phyloP scores from a whole-genome alignment of 2,329 filamentous ascomycete species.

The Beauveria medogensis region DNA sequence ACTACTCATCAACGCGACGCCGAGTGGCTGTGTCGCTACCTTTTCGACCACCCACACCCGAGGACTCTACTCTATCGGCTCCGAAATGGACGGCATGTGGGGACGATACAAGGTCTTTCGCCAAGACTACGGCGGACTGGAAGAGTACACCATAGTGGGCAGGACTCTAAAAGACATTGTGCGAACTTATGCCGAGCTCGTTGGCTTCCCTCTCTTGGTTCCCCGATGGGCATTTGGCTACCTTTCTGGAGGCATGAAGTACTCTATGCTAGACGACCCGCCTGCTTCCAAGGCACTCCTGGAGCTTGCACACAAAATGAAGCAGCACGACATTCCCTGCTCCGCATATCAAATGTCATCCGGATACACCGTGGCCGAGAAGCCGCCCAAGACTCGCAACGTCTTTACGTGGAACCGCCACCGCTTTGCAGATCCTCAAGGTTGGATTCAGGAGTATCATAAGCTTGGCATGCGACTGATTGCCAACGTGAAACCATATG shows the following conservation, averaged over 20 bases:
- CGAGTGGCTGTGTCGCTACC: conserved; percentile 54
- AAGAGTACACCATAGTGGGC: conserved; percentile 62
- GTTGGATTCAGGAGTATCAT: conserved; percentile 55
- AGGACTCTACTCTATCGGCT: conserved; percentile 58
- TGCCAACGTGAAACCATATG: conserved; percentile 67
- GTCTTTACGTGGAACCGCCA: conserved; percentile 66
- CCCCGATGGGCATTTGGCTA: conserved; percentile 69
- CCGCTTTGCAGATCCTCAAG: conserved; percentile 60
- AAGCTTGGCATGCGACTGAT: conserved; percentile 57
- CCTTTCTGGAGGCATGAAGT: conserved; percentile 55
- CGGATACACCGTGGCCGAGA: conserved; percentile 61
- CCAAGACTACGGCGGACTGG: conserved; percentile 63
- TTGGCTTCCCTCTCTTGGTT: conserved; percentile 59
- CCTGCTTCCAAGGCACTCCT: conserved; percentile 51
- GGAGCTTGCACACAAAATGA: conserved; percentile 52
- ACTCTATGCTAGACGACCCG: conserved; percentile 41
- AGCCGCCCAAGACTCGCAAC: conserved; percentile 60
- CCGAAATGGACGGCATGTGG: conserved; percentile 70
- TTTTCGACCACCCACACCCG: conserved; percentile 61
- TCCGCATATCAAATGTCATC: conserved; percentile 67
- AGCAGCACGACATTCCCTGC: conserved; percentile 59
- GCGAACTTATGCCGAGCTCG: conserved; percentile 55
- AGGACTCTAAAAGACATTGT: conserved; percentile 60
- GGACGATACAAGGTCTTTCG: conserved; percentile 67
- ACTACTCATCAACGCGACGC: conserved; percentile 59